Conservation (phyloP, 768 basidiomycete species). For the Neoboletus magnificus region DNA sequence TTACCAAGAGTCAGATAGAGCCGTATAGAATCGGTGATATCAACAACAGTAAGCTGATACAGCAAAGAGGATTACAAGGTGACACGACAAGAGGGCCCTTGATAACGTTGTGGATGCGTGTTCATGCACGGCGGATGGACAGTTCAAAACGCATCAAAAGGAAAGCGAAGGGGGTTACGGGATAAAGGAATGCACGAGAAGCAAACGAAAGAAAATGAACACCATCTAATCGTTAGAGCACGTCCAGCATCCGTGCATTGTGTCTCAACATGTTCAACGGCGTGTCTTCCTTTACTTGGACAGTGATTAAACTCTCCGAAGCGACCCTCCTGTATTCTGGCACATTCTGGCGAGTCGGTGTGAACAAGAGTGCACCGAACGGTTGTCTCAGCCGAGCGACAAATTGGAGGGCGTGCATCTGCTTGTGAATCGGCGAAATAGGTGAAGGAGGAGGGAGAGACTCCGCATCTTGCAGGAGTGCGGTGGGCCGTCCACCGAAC, state of each 20-base stretch:
- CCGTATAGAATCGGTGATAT: neutral
- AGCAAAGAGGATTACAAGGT: neutral
- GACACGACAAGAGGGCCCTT: neutral
- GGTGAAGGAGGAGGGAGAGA: neutral
- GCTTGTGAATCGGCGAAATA: neutral
- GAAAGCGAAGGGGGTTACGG: neutral
- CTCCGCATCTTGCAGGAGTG: neutral
- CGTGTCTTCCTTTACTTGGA: constrained; percentile 1
- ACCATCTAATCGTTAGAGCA: neutral
- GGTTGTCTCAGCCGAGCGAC: constrained; percentile 3
- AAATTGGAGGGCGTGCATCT: neutral
- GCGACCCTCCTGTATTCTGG: constrained; percentile 12
- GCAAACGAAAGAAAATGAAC: neutral
- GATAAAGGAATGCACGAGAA: neutral
- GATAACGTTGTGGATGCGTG: neutral
- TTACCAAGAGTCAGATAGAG: too few relatives aligned
- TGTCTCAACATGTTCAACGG: neutral
- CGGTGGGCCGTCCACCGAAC: neutral
- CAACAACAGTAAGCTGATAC: neutral
- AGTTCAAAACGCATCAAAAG: neutral
- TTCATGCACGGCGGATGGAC: neutral
- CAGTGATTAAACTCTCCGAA: constrained; percentile 1
- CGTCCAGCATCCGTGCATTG: neutral
- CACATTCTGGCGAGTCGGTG: neutral
- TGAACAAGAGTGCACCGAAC: constrained; percentile 9